Evolutionary conservation across 75 land plant genomes (phyloP), one percentile per base, ranked within the genome.

Genomic region (Azolla pinnata): DNA sequence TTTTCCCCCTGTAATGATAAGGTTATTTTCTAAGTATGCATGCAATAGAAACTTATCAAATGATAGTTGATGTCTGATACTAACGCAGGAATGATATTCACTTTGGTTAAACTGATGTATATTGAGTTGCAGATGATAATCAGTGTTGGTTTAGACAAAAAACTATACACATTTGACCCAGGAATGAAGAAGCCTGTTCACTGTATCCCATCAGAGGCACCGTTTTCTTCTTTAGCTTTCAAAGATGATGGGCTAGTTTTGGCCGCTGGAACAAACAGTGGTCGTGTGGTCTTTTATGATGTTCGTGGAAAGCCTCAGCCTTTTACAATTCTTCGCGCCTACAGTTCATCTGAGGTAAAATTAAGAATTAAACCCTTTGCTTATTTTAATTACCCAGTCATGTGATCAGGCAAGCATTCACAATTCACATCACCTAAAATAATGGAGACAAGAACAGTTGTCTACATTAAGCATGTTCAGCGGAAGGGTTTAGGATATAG

Each of bases 251-350:
- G 90, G 57, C 78, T 54, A 65, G 72, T 68, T 32, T 31, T 93
- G 44, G 90, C 98, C 56, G 98, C 96, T 60, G 98, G 98, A 28
- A 93, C 98, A 64, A 88, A 80, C 48, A 81, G 53, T 79, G 98
- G 98, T 2, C 62, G 82, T 24, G 79, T 93, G 18, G 91, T 89
- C 40, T 93, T 93, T 53, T 93, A 89, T 79, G 98, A 93, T 60
- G 73, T 93, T 40, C 90, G 98, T 18, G 89, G 85, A 44, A 90
- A 86, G 47, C 85, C 84, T 19, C 87, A 93, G 51, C 90, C 96
- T 1, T 67, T 83, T 45, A 85, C 83, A 29, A 79, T 93, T 59
- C 87, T 93, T 63, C 86, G 83, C 62, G 98, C 98, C 52, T 93
- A 74, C 45, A 65, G 65, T 61, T 57, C 74, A 67, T 79, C 96